Base-by-base conservation (phyloP, 2,329 filamentous ascomycete genomes). In the Diaporthe helianthi region DNA sequence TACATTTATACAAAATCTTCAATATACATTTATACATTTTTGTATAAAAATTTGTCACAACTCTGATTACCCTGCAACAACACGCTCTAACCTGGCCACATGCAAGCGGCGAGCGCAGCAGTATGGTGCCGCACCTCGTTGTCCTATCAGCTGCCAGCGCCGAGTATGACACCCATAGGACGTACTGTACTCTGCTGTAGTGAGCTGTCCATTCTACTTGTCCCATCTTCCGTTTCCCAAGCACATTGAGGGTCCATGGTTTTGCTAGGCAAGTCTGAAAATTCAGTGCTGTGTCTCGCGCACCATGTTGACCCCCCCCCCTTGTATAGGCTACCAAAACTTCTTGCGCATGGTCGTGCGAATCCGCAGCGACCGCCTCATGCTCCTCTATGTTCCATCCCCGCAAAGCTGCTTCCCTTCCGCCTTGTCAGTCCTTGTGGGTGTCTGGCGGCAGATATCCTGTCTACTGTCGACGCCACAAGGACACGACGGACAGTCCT, bases 101-200 rank as follows among this genome's bases (percentile, higher is more conserved):
- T 66, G 64, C 52, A 58, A 58, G 64, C 55, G 38, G 64, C 52
- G 49, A 58, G 64, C 55, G 38, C 52, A 67, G 29, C 46, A 33
- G 29, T 36, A 36, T 17, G 19, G 19, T 24, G 46, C 36, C 17
- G 46, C 33, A 66, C 12, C 24, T 65, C n/a, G 4, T 13, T 46
- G 26, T 66, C 49, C 64, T 49, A 26, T 66, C 51, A 58, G 51
- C 29, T 26, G 41, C 31, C 10, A 6, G 9, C 19, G 17, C 3
- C 5, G 41, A 17, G 12, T 36, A 47, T 26, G 12, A 36, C 26
- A 19, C 55, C 24, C 26, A 46, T 8, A 13, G 26, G 12, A 61
- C 22, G 26, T 24, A 33, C 24, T 46, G 38, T 60, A n/a, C 38
- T 46, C 17, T 22, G 3, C 26, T 22, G 38, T 61, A 22, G 26